These are phyloP conservation scores for Aspergillus heteromorphus DNA, from an alignment of 495 filamentous ascomycete species.

Conservation along the genomic window DNA sequence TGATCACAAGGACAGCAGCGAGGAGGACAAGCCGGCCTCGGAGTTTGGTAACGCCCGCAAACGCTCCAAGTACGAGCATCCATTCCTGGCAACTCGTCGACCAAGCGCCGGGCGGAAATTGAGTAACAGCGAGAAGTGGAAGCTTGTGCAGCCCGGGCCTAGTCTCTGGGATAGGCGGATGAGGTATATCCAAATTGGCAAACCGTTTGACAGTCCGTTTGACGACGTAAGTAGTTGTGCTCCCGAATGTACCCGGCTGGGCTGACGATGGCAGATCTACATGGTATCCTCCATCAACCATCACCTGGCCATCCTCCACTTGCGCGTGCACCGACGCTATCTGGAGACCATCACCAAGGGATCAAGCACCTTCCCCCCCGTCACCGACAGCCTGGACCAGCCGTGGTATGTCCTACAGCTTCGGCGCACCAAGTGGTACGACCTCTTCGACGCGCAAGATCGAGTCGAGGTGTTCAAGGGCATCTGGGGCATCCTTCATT, in stretches of 20 bases:
- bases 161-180: slow-evolving; percentile 74
- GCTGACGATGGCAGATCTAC: slow-evolving; percentile 56
- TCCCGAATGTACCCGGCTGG: too few relatives aligned
- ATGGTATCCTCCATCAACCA: slow-evolving; percentile 78
- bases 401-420: slow-evolving; percentile 62
- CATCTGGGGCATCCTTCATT: slow-evolving; percentile 72
- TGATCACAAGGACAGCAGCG: slow-evolving; percentile 23
- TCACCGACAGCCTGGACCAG: slow-evolving; percentile 44
- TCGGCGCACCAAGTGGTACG: slow-evolving; percentile 70
- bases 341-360: slow-evolving; percentile 48
- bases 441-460: slow-evolving; percentile 64
- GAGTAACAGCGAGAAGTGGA: slow-evolving; percentile 36
- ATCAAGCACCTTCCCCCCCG: slow-evolving; percentile 24
- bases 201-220: slow-evolving; percentile 38
- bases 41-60: slow-evolving; percentile 31
- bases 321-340: slow-evolving; percentile 64
- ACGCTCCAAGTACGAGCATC: slow-evolving; percentile 36
- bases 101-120: slow-evolving; percentile 29
- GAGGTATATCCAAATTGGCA: slow-evolving; percentile 68
- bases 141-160: slow-evolving; percentile 55
- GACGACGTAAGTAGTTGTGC: slow-evolving; percentile 45
- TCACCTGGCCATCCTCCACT: slow-evolving; percentile 69
- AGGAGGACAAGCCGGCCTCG: slow-evolving; percentile 18
- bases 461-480: slow-evolving; percentile 64
- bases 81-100: slow-evolving; percentile 30